Base-by-base conservation (phyloP, 345 rosid genomes). In the Camelina neglecta region DNA sequence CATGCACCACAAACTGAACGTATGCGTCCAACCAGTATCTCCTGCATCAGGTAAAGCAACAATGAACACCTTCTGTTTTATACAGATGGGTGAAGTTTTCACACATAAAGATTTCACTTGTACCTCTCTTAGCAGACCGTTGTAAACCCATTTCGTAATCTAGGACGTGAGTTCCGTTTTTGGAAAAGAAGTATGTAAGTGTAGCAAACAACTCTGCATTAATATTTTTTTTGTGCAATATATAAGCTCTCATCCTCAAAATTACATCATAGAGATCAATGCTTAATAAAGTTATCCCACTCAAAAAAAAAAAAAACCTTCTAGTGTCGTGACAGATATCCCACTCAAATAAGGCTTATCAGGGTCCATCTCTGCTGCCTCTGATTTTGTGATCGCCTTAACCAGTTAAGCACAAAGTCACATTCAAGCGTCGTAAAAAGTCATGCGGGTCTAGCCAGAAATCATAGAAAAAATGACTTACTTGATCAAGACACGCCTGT, bases 1-100 rank as follows among this genome's bases (percentile, higher is more conserved):
- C 88, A 92, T 72, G 85, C 98, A 94, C 98, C 98, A 94, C 73
- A 94, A 81, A 73, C 96, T 89, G 50, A 94, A 81, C 75, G 88
- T 85, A 73, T 82, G 82, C 56, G 83, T 86, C 84, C 92, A 45
- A 84, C 86, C 54, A 73, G 86, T 65, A 77, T 82, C 85, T 84
- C 86, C 97, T 93, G 87, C 72, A 71, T 36, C 67, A 70, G 64
- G 68, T 21, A 38, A 60, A 57, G 67, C 39, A 42, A 73, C n/a
- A 71, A 51, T 49, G 65, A 67, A 69, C 69, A 70, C 64, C 55
- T 56, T 71, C 50, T 51, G 13, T 23, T 72, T 72, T 57, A 31
- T 45, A 66, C 71, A 51, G 35, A 56, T 24, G 8, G 47, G 64
- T 11, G 29, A 66, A 31, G 4, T 29, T 50, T 57, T 33, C 66